A percentile compares a stretch with the other conserved stretches of the same genome.
Conservation (phyloP, 2,329 filamentous ascomycete species). For the Elsinoe fawcettii region DNA sequence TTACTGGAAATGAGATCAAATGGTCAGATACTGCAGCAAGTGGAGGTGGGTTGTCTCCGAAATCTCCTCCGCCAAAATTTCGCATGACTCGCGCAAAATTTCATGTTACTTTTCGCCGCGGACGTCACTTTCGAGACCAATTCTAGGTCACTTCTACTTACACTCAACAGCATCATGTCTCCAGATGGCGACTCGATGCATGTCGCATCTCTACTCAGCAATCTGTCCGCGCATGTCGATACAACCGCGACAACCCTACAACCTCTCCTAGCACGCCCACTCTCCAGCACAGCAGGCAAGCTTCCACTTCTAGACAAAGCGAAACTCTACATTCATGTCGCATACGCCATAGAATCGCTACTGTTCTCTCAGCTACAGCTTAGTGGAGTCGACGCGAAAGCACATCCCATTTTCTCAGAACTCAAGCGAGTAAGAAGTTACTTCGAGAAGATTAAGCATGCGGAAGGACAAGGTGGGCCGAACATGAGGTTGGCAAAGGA, state of each 20-base stretch:
- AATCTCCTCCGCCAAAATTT: constrained; percentile 3
- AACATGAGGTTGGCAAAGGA: constrained; percentile 60
- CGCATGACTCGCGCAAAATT: constrained; percentile 9
- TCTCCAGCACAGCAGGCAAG: constrained; percentile 64
- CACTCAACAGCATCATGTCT: constrained; percentile 38
- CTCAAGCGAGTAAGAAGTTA: constrained; percentile 82
- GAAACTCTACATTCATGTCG: constrained; percentile 80
- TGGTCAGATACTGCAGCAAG: not conserved
- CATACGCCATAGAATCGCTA: constrained; percentile 84
- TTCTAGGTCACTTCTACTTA: not conserved
- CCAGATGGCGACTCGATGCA: constrained; percentile 55
- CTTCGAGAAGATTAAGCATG: constrained; percentile 79
- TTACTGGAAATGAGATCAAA: not conserved
- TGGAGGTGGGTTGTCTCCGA: not conserved
- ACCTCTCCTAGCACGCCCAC: constrained; percentile 59
- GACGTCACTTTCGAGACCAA: not conserved
- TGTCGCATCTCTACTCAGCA: constrained; percentile 55
- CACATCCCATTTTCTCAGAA: constrained; percentile 78
- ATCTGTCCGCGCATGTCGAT: constrained; percentile 62
- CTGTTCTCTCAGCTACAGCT: constrained; percentile 78
- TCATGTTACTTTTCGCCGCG: not conserved
- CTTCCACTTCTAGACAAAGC: constrained; percentile 90
- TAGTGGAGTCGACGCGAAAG: constrained; percentile 70
- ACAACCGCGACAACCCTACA: constrained; percentile 64
- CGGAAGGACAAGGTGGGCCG: constrained; percentile 57